Evolutionary conservation across 192 early-diverging fungal species (phyloP), one percentile per base, ranked within the genome.

Genomic region (Backusella liffmaniae): DNA sequence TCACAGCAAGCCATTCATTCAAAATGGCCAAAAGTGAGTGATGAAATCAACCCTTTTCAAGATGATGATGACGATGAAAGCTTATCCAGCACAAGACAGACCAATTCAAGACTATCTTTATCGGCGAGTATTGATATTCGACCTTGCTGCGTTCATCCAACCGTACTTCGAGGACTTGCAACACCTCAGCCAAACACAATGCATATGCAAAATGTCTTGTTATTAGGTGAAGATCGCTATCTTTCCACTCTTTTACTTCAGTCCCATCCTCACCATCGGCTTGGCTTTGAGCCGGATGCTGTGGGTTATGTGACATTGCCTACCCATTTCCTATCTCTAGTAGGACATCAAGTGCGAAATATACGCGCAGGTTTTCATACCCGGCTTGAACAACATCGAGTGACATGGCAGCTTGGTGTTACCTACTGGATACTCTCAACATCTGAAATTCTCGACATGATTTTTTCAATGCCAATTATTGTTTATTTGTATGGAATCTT

Each of bases 231-330:
- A 75, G 80, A 82, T 32, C 76, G 66, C 9, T 78, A 73, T 32
- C 41, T 82, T 2, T 30, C 80, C 12, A 74, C 70, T 16, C 66
- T 77, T n/a, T 62, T 82, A 36, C 70, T 82, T 13, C 41, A 53
- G 32, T 82, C 80, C 8, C 80, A 77, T 49, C 76, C 80, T 1
- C 49, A 46, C 8, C 72, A 72, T 41, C 80, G 73, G 1, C 56
- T 82, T 21, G 80, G 80, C 5, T 82, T 82, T 41, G 80, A 82
- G 66, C 73, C 80, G 4, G 76, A 75, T 8, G 80, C 80, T 5
- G 77, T 82, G 34, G 76, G 67, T 3, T 78, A 74, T 35, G 65
- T 69, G 5, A 75, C 73, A 6, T 23, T 82, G 23, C 80, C 80
- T 8, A 82, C 73, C n/a, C 49, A 73, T 0, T 78, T 82, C 13